A percentile compares a stretch with the other conserved stretches of the same genome.
These are phyloP conservation scores for Pseudozyma tsukubaensis DNA, from an alignment of 1,284 basidiomycete species.

Conservation along the genomic window DNA sequence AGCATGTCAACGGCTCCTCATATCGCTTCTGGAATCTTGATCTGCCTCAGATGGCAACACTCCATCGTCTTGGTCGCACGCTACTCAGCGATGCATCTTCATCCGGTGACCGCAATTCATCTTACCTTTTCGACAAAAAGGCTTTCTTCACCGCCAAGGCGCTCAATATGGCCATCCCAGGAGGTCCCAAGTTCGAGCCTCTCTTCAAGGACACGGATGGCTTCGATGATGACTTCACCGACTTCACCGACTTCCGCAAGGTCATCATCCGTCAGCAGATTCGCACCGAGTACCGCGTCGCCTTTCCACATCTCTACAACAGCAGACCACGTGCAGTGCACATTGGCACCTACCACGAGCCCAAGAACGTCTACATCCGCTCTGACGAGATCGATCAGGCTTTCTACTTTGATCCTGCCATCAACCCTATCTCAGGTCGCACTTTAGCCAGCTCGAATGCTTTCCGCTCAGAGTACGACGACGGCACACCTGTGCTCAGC, in stretches of 20 bases:
- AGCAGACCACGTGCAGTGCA: slow-evolving; percentile 94
- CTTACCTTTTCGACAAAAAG: slow-evolving; percentile 95
- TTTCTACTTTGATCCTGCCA: slow-evolving; percentile 98
- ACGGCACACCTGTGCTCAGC: slow-evolving; percentile 72
- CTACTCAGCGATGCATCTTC: slow-evolving; percentile 86
- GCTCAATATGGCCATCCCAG: slow-evolving; percentile 97
- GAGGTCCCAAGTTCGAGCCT: slow-evolving; percentile 88
- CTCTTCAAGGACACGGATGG: slow-evolving; percentile 87
- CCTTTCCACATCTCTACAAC: slow-evolving; percentile 99
- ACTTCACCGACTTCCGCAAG: slow-evolving; percentile 99
- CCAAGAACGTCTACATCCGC: slow-evolving; percentile 98
- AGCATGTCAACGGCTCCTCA: slow-evolving; percentile 86
- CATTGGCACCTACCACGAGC: slow-evolving; percentile 89
- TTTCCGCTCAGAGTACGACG: slow-evolving; percentile 58
- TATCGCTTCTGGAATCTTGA: slow-evolving; percentile 94
- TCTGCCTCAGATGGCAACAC: slow-evolving; percentile 92
- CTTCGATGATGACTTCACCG: slow-evolving; percentile 99
- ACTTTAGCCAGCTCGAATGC: slow-evolving; percentile 49
- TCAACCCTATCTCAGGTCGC: slow-evolving; percentile 75
- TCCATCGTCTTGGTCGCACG: slow-evolving; percentile 94
- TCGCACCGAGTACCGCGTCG: slow-evolving; percentile 98
- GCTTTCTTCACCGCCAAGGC: slow-evolving; percentile 96
- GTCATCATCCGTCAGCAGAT: slow-evolving; percentile 99
- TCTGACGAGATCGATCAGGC: slow-evolving; percentile 99
- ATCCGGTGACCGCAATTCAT: slow-evolving; percentile 81